phyloP scores from a whole-genome alignment of 768 basidiomycete species.

The Mrakia blollopis region DNA sequence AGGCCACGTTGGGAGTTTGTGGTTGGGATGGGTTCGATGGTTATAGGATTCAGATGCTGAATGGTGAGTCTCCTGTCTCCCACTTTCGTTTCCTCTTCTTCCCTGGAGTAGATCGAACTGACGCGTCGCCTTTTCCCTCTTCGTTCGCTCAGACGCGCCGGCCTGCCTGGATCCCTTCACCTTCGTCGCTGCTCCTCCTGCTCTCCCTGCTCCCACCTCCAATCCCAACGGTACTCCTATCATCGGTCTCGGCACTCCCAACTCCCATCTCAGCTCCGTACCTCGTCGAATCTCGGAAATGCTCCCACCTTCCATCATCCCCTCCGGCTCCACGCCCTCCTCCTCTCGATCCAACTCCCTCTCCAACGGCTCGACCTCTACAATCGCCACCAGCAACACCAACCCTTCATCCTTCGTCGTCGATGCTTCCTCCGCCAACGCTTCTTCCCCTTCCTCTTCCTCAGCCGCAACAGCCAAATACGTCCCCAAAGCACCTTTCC shows the following conservation, averaged over 20 bases:
- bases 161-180: slow-evolving; percentile 72
- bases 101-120: not conserved
- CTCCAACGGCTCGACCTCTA: slow-evolving; percentile 28
- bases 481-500: slow-evolving; percentile 51
- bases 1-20: slow-evolving; percentile 61
- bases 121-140: slow-evolving; percentile 2
- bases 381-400: not conserved
- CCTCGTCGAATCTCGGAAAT: slow-evolving; percentile 15
- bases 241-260: slow-evolving; percentile 36
- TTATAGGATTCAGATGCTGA: slow-evolving; percentile 75
- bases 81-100: not conserved
- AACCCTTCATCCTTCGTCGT: slow-evolving; percentile 6
- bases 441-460: not conserved
- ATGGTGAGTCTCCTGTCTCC: slow-evolving; percentile 55
- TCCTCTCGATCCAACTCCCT: slow-evolving; percentile 42
- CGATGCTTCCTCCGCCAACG: slow-evolving; percentile 16
- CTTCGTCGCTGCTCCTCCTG: slow-evolving; percentile 53
- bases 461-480: slow-evolving; percentile 48
- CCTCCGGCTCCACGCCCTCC: slow-evolving; percentile 29
- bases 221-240: slow-evolving; percentile 41
- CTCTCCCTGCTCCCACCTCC: slow-evolving; percentile 44
- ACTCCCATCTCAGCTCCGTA: slow-evolving; percentile 38
- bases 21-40: slow-evolving; percentile 64
- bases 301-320: slow-evolving; percentile 32
- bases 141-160: slow-evolving; percentile 56